A percentile compares a stretch with the other conserved stretches of the same genome.
Conservation (phyloP, 495 filamentous ascomycete species). For the Tuber calosporum region DNA sequence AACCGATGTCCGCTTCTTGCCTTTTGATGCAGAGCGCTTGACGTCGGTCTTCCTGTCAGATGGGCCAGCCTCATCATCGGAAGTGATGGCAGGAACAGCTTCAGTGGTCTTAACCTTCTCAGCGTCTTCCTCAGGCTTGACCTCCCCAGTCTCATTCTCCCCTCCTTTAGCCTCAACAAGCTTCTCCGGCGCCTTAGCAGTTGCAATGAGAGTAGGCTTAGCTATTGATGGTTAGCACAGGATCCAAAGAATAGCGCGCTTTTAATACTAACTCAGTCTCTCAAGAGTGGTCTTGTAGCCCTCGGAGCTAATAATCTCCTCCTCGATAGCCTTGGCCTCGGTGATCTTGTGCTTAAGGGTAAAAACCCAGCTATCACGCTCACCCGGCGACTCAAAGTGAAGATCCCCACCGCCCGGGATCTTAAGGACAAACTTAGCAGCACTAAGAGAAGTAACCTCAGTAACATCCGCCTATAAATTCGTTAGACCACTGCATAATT, state of each 20-base stretch:
- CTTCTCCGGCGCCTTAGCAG: slow-evolving; percentile 51
- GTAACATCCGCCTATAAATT: slow-evolving; percentile 64
- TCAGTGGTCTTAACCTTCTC: slow-evolving; percentile 50
- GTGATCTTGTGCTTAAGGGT: slow-evolving; percentile 66
- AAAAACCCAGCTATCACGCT: slow-evolving; percentile 86
- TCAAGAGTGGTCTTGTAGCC: slow-evolving; percentile 71
- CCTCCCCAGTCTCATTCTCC: slow-evolving; percentile 28
- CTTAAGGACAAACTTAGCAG: slow-evolving; percentile 75
- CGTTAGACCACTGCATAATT: slow-evolving; percentile 16
- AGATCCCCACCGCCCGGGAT: slow-evolving; percentile 31
- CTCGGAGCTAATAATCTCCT: slow-evolving; percentile 61
- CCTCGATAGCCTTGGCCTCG: slow-evolving; percentile 68
- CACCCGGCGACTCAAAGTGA: slow-evolving; percentile 49
- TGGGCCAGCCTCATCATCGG: slow-evolving; percentile 42
- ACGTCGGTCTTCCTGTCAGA: slow-evolving; percentile 47
- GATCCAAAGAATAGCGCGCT: background rate
- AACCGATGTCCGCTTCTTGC: slow-evolving; percentile 77
- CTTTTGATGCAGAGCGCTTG: slow-evolving; percentile 65
- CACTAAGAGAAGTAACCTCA: slow-evolving; percentile 65
- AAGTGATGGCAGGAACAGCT: slow-evolving; percentile 7
- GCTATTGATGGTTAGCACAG: slow-evolving; percentile 35
- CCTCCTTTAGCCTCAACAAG: slow-evolving; percentile 48
- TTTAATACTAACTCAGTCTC: slow-evolving; percentile 51
- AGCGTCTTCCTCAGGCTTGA: slow-evolving; percentile 45
- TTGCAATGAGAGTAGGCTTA: slow-evolving; percentile 50